These are phyloP conservation scores for Botrytis deweyae DNA, from an alignment of 2,329 filamentous ascomycete genomes.

Conservation along the genomic window DNA sequence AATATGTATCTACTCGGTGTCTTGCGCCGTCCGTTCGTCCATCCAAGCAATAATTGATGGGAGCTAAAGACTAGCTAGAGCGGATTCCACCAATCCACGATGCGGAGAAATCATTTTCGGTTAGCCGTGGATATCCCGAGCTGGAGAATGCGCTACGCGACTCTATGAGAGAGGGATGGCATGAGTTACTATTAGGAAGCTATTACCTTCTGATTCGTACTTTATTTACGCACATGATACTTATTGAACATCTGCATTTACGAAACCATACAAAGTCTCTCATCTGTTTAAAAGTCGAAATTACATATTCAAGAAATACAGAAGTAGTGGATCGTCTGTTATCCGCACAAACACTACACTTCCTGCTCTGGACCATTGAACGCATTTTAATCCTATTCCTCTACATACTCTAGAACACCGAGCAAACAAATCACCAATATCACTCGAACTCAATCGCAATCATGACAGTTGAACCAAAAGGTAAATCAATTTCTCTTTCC, in stretches of 20 bases:
- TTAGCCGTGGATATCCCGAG: neutral
- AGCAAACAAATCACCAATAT: neutral
- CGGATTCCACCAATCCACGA: neutral
- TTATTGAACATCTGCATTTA: neutral
- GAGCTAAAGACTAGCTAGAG: neutral
- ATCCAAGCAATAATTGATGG: neutral
- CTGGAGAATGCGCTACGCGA: neutral
- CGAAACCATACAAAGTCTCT: neutral
- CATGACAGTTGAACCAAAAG: constrained; percentile 20
- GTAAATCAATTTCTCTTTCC: neutral
- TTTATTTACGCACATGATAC: neutral
- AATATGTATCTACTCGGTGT: neutral
- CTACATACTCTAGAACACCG: neutral
- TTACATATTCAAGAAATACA: neutral
- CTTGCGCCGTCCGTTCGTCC: neutral
- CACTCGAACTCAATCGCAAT: neutral
- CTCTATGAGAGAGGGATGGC: neutral
- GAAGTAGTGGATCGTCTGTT: neutral
- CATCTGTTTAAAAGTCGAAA: neutral
- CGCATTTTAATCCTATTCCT: neutral
- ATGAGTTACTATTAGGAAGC: neutral
- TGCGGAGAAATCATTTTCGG: neutral
- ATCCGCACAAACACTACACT: neutral
- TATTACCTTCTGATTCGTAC: neutral
- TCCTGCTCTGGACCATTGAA: neutral